Evolutionary conservation across 768 basidiomycete species (phyloP), one percentile per base, ranked within the genome.

Genomic region (Leccinum barrowsii): DNA sequence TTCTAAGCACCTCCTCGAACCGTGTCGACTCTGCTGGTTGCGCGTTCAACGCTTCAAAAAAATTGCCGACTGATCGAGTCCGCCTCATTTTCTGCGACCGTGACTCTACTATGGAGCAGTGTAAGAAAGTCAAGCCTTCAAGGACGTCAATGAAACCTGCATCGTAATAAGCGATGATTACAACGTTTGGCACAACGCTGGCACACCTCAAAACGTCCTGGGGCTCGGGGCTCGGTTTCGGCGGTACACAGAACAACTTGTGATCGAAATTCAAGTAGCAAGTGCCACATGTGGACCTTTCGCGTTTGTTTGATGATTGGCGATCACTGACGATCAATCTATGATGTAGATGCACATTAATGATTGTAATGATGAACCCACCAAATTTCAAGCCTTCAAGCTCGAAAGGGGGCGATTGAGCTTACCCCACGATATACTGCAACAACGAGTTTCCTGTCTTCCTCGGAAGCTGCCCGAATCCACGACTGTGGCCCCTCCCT

Each of bases 291-390:
- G 57, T 52, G 42, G 37, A n/a, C 17, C 21, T 24, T 26, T 54
- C 28, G 5, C 13, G n/a, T 44, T 57, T 19, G 24, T 19, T 3
- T 30, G 34, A 19, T 13, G 7, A 5, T 17, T 32, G 34, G 24
- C 5, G 12, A 54, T 28, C 22, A 26, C 26, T 63, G 15, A 57
- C 13, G 32, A 63, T 54, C 21, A 46, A 53, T 50, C 34, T n/a
- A 24, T 12, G 40, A 37, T 42, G n/a, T 10, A 32, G 46, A 17
- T 30, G 32, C 50, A 32, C 26, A 15, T 46, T 26, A 26, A 26
- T 28, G 34, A 40, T 21, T 13, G 17, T 17, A 47, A 47, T 15
- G 21, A 17, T 26, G n/a, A 15, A 47, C 28, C 2, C 4, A 51
- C 13, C 26, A 30, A 24, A 11, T 13, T 26, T 24, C 12, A 22